These are phyloP conservation scores for Piper longum DNA, from an alignment of 164 flowering plant species.

Conservation along the genomic window DNA sequence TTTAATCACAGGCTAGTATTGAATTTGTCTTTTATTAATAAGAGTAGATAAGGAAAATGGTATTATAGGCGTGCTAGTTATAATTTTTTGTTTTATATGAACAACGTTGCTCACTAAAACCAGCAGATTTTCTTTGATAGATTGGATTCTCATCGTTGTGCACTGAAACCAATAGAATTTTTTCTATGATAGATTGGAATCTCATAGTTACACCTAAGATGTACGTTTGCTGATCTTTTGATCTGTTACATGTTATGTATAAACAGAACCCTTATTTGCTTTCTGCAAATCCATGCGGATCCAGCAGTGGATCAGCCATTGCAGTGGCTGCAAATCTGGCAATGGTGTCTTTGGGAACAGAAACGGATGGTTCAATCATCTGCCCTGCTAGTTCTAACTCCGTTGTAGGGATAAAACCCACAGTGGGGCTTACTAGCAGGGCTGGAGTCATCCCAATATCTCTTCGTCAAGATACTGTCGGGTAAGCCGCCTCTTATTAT, in stretches of 20 bases:
- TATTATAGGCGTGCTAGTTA: no score
- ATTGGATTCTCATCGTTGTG: no score
- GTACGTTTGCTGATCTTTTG: no score
- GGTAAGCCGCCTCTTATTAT: conserved; percentile 8
- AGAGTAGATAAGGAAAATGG: no score
- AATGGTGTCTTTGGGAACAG: conserved; percentile 24
- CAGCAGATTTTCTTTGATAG: no score
- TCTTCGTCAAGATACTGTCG: conserved; percentile 25
- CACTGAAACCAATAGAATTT: no score
- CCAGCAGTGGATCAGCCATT: conserved; percentile 31
- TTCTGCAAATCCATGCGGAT: conserved; percentile 17
- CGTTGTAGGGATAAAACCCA: conserved; percentile 34
- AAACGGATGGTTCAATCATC: conserved; percentile 28
- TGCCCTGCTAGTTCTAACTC: conserved; percentile 16
- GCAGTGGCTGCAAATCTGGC: conserved; percentile 29
- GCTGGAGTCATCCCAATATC: conserved; percentile 28
- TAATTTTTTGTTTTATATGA: no score
- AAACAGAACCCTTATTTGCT: conserved; percentile 23
- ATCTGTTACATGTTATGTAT: neutral
- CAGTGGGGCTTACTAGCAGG: conserved; percentile 36
- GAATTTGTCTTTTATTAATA: no score
- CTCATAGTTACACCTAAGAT: no score
- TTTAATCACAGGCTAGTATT: no score
- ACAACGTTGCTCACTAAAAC: no score
- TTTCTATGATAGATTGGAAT: no score